A percentile compares a stretch with the other conserved stretches of the same genome.
Evolutionary conservation across 768 basidiomycete species (phyloP).

Genomic region (Boletus speciosus): DNA sequence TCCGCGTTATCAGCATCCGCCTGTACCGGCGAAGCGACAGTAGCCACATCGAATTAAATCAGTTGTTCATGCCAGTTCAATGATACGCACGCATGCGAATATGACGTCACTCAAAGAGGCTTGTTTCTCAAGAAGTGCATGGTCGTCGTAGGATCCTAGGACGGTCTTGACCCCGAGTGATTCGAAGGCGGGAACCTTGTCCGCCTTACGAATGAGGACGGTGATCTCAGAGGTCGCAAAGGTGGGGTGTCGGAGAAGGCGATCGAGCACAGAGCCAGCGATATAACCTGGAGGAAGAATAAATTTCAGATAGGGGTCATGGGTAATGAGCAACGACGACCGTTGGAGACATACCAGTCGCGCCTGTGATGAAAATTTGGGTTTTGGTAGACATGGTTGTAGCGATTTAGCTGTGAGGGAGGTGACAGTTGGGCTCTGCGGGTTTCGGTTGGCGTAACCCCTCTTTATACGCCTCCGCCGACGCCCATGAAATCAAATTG

Average conservation of each 20-base stretch:
- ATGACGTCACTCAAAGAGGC: conserved; percentile 45
- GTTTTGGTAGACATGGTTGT: conserved; percentile 18
- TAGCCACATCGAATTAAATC: background rate
- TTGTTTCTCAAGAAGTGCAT: conserved; percentile 39
- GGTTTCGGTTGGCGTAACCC: background rate
- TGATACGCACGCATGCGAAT: conserved; percentile 35
- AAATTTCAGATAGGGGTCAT: background rate
- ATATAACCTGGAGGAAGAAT: conserved; percentile 27
- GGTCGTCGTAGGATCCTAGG: conserved; percentile 46
- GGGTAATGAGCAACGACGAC: background rate
- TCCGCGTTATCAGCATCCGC: conserved; percentile 46
- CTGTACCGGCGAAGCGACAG: conserved; percentile 19
- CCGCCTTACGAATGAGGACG: conserved; percentile 31
- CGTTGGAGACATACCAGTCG: conserved; percentile 12
- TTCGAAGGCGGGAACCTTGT: conserved; percentile 18
- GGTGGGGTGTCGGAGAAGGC: conserved; percentile 27
- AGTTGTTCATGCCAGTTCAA: too few species aligned
- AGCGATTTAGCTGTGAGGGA: background rate
- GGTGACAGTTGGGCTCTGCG: background rate
- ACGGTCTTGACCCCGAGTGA: conserved; percentile 27
- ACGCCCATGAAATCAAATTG: background rate
- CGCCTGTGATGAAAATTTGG: conserved; percentile 19
- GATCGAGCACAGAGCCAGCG: conserved; percentile 31
- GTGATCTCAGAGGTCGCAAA: conserved; percentile 24
- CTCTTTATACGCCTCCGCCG: conserved; percentile 1